These are phyloP conservation scores for Intubia oerlemansii DNA, from an alignment of 2,329 filamentous ascomycete species.

Conservation along the genomic window DNA sequence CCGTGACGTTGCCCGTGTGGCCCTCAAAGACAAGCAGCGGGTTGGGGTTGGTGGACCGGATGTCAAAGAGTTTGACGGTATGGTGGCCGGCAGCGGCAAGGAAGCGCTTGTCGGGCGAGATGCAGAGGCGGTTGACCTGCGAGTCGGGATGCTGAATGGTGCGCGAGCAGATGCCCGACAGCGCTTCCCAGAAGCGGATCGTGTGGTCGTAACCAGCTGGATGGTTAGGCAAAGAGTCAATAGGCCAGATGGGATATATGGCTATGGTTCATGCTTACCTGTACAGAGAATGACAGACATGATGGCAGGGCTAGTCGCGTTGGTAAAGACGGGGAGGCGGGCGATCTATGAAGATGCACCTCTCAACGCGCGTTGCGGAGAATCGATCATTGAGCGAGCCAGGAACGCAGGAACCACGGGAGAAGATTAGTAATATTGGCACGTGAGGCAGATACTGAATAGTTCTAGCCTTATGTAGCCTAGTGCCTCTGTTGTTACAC, in stretches of 20 bases:
- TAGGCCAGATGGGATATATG: background rate
- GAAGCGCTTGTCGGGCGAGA: slow-evolving; percentile 93
- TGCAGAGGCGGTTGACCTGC: slow-evolving; percentile 94
- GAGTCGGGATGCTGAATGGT: slow-evolving; percentile 97
- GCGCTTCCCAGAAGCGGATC: slow-evolving; percentile 81
- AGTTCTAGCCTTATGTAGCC: too few relatives aligned
- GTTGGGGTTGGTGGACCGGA: slow-evolving; percentile 94
- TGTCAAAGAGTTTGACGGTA: slow-evolving; percentile 93
- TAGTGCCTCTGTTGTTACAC: too few relatives aligned
- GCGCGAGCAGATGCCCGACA: slow-evolving; percentile 92
- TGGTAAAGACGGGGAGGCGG: too few relatives aligned
- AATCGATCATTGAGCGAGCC: too few relatives aligned
- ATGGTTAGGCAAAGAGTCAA: background rate
- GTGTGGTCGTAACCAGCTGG: slow-evolving; percentile 41
- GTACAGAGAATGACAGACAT: slow-evolving; percentile 45
- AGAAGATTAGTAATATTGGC: too few relatives aligned
- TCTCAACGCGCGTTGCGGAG: too few relatives aligned
- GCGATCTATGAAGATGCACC: too few relatives aligned
- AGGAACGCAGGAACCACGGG: too few relatives aligned
- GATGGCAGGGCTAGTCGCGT: too few relatives aligned
- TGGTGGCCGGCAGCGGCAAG: slow-evolving; percentile 63
- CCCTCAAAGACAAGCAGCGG: slow-evolving; percentile 87
- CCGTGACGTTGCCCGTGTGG: slow-evolving; percentile 88
- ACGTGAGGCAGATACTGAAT: too few relatives aligned
- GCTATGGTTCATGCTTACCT: slow-evolving; percentile 22